Conservation (phyloP, 2,329 filamentous ascomycete species). For the Alternaria burnsii region DNA sequence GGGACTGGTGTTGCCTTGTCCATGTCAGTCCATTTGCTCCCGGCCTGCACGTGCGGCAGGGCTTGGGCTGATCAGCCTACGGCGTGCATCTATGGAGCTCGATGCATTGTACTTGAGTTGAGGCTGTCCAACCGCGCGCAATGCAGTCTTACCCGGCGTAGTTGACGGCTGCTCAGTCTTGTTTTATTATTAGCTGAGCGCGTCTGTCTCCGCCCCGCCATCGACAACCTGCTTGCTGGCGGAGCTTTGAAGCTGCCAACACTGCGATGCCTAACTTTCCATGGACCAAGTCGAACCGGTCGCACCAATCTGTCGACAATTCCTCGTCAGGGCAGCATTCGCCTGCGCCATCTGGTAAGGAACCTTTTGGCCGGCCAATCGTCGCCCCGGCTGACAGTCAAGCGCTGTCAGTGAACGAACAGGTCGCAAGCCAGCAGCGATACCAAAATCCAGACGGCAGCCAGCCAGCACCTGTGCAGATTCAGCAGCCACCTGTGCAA, state of each 20-base stretch:
- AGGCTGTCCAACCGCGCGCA: constrained; percentile 28
- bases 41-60: constrained; percentile 44
- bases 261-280: constrained; percentile 51
- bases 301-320: constrained; percentile 49
- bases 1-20: constrained; percentile 25
- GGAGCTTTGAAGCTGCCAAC: constrained; percentile 31
- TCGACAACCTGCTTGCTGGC: constrained; percentile 29
- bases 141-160: constrained; percentile 30
- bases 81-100: constrained; percentile 26
- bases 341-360: constrained; percentile 47
- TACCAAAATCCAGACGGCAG: constrained; percentile 30
- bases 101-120: constrained; percentile 26
- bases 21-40: constrained; percentile 35
- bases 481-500: constrained; percentile 29
- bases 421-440: constrained; percentile 35
- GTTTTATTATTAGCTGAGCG: constrained; percentile 48
- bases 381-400: constrained; percentile 44
- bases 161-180: constrained; percentile 34
- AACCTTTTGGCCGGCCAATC: constrained; percentile 33
- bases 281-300: constrained; percentile 51
- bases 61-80: constrained; percentile 31
- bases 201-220: constrained; percentile 30
- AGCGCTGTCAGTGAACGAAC: constrained; percentile 48
- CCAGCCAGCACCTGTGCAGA: constrained; percentile 30
- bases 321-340: constrained; percentile 44